A percentile compares a stretch with the other conserved stretches of the same genome.
phyloP scores from a whole-genome alignment of 2,329 filamentous ascomycete species.

The Calonectria ilicicola region DNA sequence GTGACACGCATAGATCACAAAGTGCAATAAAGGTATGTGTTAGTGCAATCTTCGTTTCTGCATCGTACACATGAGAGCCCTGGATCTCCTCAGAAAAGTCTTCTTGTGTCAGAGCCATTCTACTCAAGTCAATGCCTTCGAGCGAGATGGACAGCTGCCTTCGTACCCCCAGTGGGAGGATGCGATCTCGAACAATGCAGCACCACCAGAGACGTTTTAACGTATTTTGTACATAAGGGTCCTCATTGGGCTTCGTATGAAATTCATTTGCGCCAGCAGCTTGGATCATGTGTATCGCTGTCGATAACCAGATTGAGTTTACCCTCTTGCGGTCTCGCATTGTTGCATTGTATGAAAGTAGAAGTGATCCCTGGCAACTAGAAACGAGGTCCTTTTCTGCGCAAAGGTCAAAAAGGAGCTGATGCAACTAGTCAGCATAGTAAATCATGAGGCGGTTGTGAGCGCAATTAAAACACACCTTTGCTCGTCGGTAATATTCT shows the following conservation, averaged over 20 bases:
- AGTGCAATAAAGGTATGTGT: constrained; percentile 18
- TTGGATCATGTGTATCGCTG: constrained; percentile 26
- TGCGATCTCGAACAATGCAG: constrained; percentile 29
- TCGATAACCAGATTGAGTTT: constrained; percentile 28
- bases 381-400: constrained; percentile 7
- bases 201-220: constrained; percentile 32
- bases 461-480: neutral
- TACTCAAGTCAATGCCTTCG: neutral
- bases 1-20: constrained; percentile 21
- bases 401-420: constrained; percentile 26
- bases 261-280: constrained; percentile 19
- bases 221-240: neutral
- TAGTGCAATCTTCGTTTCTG: constrained; percentile 15
- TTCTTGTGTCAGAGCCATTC: neutral
- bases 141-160: constrained; percentile 18
- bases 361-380: constrained; percentile 18
- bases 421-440: neutral
- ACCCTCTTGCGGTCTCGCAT: constrained; percentile 23
- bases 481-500: constrained; percentile 25
- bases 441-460: neutral
- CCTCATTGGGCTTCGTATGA: neutral
- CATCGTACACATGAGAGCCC: constrained; percentile 6
- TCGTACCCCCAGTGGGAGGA: constrained; percentile 23
- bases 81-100: constrained; percentile 22
- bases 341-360: constrained; percentile 24